Conservation (phyloP, 163 green algal species). For the Scenedesmus sp. region DNA sequence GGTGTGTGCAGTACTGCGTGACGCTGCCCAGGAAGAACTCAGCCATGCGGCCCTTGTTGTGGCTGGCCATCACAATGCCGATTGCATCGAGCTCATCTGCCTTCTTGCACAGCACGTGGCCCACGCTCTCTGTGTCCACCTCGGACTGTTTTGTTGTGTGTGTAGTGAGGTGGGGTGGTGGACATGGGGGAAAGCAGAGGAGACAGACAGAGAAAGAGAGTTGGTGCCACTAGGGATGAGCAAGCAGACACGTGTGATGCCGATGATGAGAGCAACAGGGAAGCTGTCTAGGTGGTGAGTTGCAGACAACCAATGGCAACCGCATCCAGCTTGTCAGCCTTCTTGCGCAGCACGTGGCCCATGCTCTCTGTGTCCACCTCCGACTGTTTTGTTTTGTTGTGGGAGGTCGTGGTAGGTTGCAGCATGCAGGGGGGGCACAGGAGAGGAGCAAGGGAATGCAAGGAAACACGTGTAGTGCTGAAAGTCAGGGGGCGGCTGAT, state of each 20-base stretch:
- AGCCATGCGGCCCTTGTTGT: constrained; percentile 68
- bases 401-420: too few relatives aligned
- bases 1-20: constrained; percentile 72
- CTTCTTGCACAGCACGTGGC: constrained; percentile 75
- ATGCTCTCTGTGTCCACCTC: constrained; percentile 73
- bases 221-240: neutral
- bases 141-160: constrained; percentile 33
- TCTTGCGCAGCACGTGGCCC: constrained; percentile 74
- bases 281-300: neutral
- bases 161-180: neutral
- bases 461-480: too few relatives aligned
- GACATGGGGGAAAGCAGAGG: neutral
- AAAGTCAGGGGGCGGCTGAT: too few relatives aligned
- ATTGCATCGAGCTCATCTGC: constrained; percentile 71
- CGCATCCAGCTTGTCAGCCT: constrained; percentile 74
- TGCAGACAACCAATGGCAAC: constrained; percentile 48
- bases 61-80: constrained; percentile 71
- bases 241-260: neutral
- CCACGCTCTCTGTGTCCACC: constrained; percentile 74
- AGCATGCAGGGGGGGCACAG: too few relatives aligned
- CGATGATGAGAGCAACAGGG: neutral
- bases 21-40: constrained; percentile 80
- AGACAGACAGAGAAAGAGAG: neutral
- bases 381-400: constrained; percentile 10
- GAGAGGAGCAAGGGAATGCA: too few relatives aligned